Conservation (phyloP, 495 filamentous ascomycete genomes). For the Gamarada debralockiae region DNA sequence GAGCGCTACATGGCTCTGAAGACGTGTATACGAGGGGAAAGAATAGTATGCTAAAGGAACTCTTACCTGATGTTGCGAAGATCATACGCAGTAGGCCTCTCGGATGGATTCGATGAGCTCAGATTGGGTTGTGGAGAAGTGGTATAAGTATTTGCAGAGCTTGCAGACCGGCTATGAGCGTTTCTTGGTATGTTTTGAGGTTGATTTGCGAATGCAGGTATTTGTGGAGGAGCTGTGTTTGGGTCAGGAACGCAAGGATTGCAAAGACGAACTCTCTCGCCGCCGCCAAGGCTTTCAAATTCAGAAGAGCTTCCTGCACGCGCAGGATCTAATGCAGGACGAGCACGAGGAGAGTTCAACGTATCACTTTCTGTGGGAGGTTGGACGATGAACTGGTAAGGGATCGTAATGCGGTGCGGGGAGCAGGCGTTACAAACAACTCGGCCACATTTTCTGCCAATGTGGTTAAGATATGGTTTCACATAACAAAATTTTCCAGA, state of each 20-base stretch:
- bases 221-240: conserved; percentile 60
- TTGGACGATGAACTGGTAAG: conserved; percentile 86
- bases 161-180: conserved; percentile 15
- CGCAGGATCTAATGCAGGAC: conserved; percentile 25
- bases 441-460: conserved; percentile 78
- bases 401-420: conserved; percentile 92
- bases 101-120: no score
- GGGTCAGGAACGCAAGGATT: conserved; percentile 95
- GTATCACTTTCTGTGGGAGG: conserved; percentile 50
- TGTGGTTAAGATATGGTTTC: conserved; percentile 12
- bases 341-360: conserved; percentile 8
- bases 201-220: conserved; percentile 3
- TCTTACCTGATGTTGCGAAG: no score
- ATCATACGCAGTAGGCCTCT: no score
- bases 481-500: background rate
- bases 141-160: conserved; percentile 1
- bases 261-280: conserved; percentile 85
- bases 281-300: conserved; percentile 49
- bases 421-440: conserved; percentile 92
- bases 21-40: no score
- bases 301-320: conserved; percentile 12
- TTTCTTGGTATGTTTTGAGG: conserved; percentile 10
- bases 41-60: no score
- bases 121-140: background rate
- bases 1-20: no score